These are phyloP conservation scores for Wickerhamomyces alni DNA, from an alignment of 805 yeast species.

Conservation along the genomic window DNA sequence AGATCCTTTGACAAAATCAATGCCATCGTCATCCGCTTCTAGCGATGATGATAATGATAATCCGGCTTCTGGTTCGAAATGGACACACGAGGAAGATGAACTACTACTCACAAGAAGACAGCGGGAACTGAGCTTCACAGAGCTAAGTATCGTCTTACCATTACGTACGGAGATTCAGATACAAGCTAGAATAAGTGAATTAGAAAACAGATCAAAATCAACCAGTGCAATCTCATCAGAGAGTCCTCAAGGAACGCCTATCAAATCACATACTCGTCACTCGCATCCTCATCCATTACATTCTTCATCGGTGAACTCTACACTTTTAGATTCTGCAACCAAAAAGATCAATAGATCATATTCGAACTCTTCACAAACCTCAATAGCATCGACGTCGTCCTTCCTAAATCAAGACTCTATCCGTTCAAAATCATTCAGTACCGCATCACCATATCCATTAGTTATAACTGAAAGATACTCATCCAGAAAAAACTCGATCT, in stretches of 20 bases:
- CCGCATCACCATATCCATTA: conserved; percentile 8
- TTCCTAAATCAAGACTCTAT: conserved; percentile 2
- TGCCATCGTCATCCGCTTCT: neutral
- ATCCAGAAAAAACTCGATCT: conserved; percentile 11
- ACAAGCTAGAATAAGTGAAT: conserved; percentile 47
- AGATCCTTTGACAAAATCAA: conserved; percentile 9
- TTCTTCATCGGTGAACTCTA: neutral
- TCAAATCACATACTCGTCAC: neutral
- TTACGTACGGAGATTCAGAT: conserved; percentile 73
- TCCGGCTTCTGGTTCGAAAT: conserved; percentile 12
- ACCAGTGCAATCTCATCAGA: neutral
- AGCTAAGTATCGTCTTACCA: conserved; percentile 67
- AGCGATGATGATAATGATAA: neutral
- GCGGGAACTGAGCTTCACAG: conserved; percentile 62
- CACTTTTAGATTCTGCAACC: neutral
- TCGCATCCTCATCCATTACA: conserved; percentile 5
- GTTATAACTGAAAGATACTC: conserved; percentile 11
- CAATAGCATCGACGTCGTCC: conserved; percentile 1
- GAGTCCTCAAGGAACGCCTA: neutral
- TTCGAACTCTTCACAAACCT: conserved; percentile 7
- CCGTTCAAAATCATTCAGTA: conserved; percentile 13
- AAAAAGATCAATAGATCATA: conserved; percentile 4
- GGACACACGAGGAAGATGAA: conserved; percentile 69
- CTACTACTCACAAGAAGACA: conserved; percentile 46
- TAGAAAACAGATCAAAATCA: conserved; percentile 23